These are phyloP conservation scores for Anthracocystis setariae DNA, from an alignment of 1,284 basidiomycete species.

Conservation along the genomic window DNA sequence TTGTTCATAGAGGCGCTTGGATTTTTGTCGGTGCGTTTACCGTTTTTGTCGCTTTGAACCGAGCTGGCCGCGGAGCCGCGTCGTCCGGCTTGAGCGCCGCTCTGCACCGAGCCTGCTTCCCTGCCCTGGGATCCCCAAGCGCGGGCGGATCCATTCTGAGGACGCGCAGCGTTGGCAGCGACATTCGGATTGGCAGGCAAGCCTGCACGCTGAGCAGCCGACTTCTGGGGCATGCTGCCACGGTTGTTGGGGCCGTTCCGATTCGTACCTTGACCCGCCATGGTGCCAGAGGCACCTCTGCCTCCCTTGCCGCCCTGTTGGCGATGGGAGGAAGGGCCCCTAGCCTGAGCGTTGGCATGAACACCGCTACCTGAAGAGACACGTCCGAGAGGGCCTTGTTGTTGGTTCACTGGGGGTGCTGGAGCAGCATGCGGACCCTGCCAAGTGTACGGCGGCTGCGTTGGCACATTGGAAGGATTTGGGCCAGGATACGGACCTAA, in stretches of 20 bases:
- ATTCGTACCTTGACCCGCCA: slow-evolving; percentile 12
- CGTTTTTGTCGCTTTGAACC: slow-evolving; percentile 28
- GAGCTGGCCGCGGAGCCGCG: slow-evolving; percentile 29
- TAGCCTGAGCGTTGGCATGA: slow-evolving; percentile 9
- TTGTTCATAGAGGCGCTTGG: slow-evolving; percentile 11
- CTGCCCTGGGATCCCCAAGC: slow-evolving; percentile 14
- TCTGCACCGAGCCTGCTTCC: not conserved
- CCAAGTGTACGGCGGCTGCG: slow-evolving; percentile 35
- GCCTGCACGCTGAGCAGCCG: slow-evolving; percentile 14
- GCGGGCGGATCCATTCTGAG: slow-evolving; percentile 17
- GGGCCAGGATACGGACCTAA: slow-evolving; percentile 8
- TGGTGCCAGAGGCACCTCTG: slow-evolving; percentile 6
- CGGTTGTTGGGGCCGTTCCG: slow-evolving; percentile 22
- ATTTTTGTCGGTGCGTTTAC: not conserved
- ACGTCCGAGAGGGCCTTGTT: slow-evolving; percentile 18
- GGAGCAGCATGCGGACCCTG: slow-evolving; percentile 17
- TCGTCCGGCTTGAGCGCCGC: slow-evolving; percentile 7
- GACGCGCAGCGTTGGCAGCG: slow-evolving; percentile 16
- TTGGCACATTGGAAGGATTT: not conserved
- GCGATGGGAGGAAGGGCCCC: slow-evolving; percentile 2
- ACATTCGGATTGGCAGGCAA: slow-evolving; percentile 26
- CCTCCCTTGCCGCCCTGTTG: slow-evolving; percentile 5
- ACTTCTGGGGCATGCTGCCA: slow-evolving; percentile 8
- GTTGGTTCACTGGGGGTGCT: slow-evolving; percentile 18
- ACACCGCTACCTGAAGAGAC: slow-evolving; percentile 11